A percentile compares a stretch with the other conserved stretches of the same genome.
phyloP scores from a whole-genome alignment of 129 eudicot genomes.

The Centaurea solstitialis region DNA sequence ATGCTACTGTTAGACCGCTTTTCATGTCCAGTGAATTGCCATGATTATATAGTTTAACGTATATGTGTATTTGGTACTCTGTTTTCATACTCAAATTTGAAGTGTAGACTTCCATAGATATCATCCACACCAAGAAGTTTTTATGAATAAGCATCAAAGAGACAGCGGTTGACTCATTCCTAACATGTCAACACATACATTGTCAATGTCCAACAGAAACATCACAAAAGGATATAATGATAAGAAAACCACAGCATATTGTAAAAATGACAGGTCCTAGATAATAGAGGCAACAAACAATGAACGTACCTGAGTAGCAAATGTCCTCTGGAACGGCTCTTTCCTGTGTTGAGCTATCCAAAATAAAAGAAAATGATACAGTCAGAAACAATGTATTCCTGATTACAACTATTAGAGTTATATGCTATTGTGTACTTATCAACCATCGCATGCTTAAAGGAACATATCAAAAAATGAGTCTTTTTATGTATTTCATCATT shows the following conservation, averaged over 20 bases:
- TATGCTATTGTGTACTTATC: background rate
- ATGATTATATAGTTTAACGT: background rate
- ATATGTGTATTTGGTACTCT: conserved; percentile 12
- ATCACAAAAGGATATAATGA: background rate
- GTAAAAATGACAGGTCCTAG: background rate
- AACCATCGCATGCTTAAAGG: conserved; percentile 9
- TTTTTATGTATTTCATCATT: background rate
- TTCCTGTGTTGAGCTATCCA: conserved; percentile 71
- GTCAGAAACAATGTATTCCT: conserved; percentile 15
- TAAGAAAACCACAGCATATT: conserved; percentile 2
- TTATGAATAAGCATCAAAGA: background rate
- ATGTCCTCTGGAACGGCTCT: conserved; percentile 94
- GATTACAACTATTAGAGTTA: background rate
- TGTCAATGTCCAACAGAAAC: background rate
- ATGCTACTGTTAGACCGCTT: conserved; percentile 7
- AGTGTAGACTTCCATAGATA: conserved; percentile 3
- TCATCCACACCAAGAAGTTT: background rate
- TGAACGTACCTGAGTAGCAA: conserved; percentile 76
- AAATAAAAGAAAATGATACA: background rate
- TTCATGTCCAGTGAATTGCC: background rate
- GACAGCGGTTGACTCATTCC: background rate
- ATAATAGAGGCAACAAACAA: background rate
- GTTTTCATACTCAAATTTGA: background rate
- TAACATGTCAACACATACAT: background rate
- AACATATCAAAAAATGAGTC: background rate